Percentiles rank a stretch among this genome's conserved stretches.
These are phyloP conservation scores for Marasmius fiardii DNA, from an alignment of 1,284 basidiomycete species.

Conservation along the genomic window DNA sequence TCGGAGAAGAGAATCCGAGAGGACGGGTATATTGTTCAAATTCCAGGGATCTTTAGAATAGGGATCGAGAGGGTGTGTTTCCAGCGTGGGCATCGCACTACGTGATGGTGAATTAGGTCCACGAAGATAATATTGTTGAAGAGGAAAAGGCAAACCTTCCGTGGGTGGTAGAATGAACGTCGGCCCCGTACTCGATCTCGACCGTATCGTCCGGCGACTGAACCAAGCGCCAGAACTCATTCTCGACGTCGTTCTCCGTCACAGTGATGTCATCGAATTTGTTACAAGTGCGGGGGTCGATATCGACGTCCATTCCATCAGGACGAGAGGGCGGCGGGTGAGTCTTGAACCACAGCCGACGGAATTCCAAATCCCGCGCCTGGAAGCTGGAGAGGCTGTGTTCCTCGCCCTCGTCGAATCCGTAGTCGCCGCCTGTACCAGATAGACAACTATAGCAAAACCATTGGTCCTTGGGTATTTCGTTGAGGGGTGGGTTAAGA, in stretches of 20 bases:
- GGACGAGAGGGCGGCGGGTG: constrained; percentile 55
- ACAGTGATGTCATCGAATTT: constrained; percentile 66
- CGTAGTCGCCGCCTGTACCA: constrained; percentile 95
- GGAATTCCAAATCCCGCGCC: constrained; percentile 86
- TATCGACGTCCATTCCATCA: constrained; percentile 20
- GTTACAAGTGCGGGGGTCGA: constrained; percentile 48
- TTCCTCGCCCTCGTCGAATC: constrained; percentile 98
- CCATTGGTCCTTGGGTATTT: constrained; percentile 93
- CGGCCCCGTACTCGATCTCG: constrained; percentile 98
- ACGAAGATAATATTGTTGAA: neutral
- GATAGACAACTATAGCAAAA: constrained; percentile 93
- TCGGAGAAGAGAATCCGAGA: constrained; percentile 81
- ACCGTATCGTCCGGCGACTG: constrained; percentile 89
- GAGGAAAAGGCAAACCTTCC: constrained; percentile 67
- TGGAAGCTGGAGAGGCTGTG: constrained; percentile 93
- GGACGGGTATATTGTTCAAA: constrained; percentile 93
- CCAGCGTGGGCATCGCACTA: constrained; percentile 95
- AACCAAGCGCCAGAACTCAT: constrained; percentile 96
- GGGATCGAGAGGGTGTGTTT: constrained; percentile 84
- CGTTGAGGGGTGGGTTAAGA: constrained; percentile 83
- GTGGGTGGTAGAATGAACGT: constrained; percentile 96
- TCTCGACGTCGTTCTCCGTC: constrained; percentile 89
- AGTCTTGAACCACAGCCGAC: constrained; percentile 81
- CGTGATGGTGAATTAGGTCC: constrained; percentile 3
- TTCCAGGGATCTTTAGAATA: constrained; percentile 97